Conservation (phyloP, 306 rosid species). For the Senna tora region DNA sequence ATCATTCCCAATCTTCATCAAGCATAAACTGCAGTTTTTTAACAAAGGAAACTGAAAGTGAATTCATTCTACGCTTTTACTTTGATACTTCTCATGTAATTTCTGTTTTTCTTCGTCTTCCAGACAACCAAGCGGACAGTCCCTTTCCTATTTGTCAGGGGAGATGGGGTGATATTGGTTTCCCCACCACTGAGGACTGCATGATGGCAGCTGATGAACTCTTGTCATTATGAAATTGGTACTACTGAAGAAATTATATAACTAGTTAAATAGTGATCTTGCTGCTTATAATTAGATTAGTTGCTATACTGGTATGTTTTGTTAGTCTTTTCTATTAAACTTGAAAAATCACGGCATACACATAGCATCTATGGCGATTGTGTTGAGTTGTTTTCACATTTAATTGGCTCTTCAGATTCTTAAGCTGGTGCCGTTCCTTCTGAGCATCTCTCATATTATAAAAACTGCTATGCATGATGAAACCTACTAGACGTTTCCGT, state of each 20-base stretch:
- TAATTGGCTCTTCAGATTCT: constrained; percentile 30
- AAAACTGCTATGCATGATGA: constrained; percentile 3
- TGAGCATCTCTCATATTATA: background rate
- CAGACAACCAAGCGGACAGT: constrained; percentile 92
- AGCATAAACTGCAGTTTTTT: constrained; percentile 10
- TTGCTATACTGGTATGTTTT: constrained; percentile 28
- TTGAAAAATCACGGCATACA: constrained; percentile 38
- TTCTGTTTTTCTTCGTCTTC: constrained; percentile 37
- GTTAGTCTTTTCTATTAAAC: constrained; percentile 34
- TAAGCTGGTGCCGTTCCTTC: constrained; percentile 25
- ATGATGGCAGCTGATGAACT: constrained; percentile 45
- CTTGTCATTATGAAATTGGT: constrained; percentile 32
- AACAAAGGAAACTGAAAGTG: background rate
- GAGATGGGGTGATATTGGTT: constrained; percentile 97
- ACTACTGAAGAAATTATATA: constrained; percentile 26
- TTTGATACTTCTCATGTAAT: constrained; percentile 8
- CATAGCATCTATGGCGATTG: constrained; percentile 28
- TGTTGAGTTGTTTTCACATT: constrained; percentile 26
- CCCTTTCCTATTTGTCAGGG: constrained; percentile 97
- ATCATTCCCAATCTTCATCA: constrained; percentile 26
- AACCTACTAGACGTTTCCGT: background rate
- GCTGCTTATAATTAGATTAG: constrained; percentile 39
- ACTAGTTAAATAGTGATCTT: constrained; percentile 32
- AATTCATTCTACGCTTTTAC: background rate
- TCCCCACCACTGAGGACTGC: constrained; percentile 97